Percentiles rank a stretch among this genome's conserved stretches.
Evolutionary conservation across 306 rosid genomes (phyloP).

Genomic region (Arachis stenosperma): DNA sequence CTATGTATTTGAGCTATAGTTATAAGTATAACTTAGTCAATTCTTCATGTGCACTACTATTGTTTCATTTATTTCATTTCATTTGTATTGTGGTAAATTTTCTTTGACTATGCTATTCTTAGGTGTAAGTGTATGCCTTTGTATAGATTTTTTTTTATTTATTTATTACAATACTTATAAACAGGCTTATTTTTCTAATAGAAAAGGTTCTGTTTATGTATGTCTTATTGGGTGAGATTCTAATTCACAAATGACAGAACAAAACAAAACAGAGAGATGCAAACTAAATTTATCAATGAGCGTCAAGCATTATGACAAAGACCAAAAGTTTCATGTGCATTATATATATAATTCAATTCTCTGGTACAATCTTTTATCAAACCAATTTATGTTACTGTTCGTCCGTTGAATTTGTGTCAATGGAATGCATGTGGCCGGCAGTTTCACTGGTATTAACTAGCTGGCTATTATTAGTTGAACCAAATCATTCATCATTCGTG

Average conservation of each 20-base stretch:
- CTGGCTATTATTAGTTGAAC: not conserved
- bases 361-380: conserved; percentile 4
- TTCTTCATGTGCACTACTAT: conserved; percentile 14
- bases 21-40: not conserved
- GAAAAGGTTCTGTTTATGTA: not conserved
- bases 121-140: not conserved
- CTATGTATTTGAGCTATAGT: conserved; percentile 21
- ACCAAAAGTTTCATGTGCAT: not conserved
- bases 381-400: conserved; percentile 15
- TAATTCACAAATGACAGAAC: not conserved
- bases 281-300: no score
- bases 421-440: conserved; percentile 11
- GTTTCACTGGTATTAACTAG: not conserved
- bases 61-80: not conserved
- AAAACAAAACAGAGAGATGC: not conserved
- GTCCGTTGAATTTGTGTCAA: conserved; percentile 3
- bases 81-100: not conserved
- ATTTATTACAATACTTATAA: no score
- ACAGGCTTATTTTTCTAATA: no score
- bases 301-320: not conserved
- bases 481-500: not conserved
- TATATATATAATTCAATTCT: not conserved
- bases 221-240: not conserved
- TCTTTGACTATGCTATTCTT: conserved; percentile 10
- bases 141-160: conserved; percentile 16